A percentile compares a stretch with the other conserved stretches of the same genome.
Conservation (phyloP, 305 asterid species). For the Ajuga reptans region DNA sequence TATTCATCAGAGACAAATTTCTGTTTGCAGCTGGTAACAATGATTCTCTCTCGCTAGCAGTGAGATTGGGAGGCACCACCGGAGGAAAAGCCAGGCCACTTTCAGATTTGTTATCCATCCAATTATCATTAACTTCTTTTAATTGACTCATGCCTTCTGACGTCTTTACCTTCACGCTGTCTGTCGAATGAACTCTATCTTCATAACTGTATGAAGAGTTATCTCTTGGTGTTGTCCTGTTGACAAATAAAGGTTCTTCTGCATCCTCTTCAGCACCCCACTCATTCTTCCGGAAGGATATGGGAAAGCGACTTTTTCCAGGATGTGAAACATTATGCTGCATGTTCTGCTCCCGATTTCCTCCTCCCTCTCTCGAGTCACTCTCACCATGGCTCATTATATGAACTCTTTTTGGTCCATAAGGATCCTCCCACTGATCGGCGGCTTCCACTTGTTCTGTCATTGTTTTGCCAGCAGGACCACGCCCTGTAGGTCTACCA, state of each 20-base stretch:
- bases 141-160: slow-evolving; percentile 32
- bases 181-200: slow-evolving; percentile 38
- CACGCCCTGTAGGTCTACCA: slow-evolving; percentile 43
- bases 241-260: slow-evolving; percentile 42
- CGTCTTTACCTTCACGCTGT: slow-evolving; percentile 29
- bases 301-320: slow-evolving; percentile 34
- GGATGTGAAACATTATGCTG: slow-evolving; percentile 29
- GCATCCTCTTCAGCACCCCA: slow-evolving; percentile 68
- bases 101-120: slow-evolving; percentile 33
- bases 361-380: slow-evolving; percentile 52
- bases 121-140: slow-evolving; percentile 34
- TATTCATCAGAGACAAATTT: slow-evolving; percentile 60
- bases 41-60: slow-evolving; percentile 36
- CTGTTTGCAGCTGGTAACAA: slow-evolving; percentile 34
- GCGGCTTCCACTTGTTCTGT: slow-evolving; percentile 41
- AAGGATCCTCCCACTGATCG: slow-evolving; percentile 40
- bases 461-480: slow-evolving; percentile 35
- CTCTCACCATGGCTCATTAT: slow-evolving; percentile 40
- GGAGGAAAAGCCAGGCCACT: slow-evolving; percentile 33
- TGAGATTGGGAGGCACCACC: slow-evolving; percentile 29
- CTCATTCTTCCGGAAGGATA: slow-evolving; percentile 47
- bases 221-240: slow-evolving; percentile 31
- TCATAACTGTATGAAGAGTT: slow-evolving; percentile 28
- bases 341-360: slow-evolving; percentile 33
- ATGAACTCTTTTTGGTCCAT: slow-evolving; percentile 42